Base-by-base conservation (phyloP, 2,329 filamentous ascomycete species). In the Botryotinia narcissicola region DNA sequence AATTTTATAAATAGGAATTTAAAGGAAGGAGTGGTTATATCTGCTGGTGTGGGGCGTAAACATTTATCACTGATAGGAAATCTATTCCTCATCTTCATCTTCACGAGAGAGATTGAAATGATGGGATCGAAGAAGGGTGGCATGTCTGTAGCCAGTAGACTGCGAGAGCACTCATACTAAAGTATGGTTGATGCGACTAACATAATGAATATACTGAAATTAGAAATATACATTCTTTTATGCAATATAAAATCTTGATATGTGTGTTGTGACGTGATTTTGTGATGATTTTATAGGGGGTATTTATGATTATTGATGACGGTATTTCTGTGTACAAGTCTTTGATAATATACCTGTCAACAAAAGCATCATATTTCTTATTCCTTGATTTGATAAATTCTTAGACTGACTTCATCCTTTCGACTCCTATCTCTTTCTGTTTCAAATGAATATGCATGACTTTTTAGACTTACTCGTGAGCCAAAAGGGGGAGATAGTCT, bases 191-290 rank as follows among this genome's bases (percentile, higher is more conserved):
- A 73, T 71, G 73, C 60, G 35, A 74, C 44, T 48, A 75, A 60
- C 67, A 73, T 72, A 75, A 75, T 74, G 74, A 75, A 71, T 62
- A 74, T 74, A 71, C 72, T 60, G 62, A 72, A 68, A 72, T 37
- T 68, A 68, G 29, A 71, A 62, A 72, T 59, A 71, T 44, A 74
- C 40, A 72, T 72, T 67, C 60, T 46, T 62, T 64, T 70, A 40
- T 70, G 72, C 70, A 46, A 37, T 40, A 32, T 4, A 29, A 54
- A 9, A 3, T 29, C 8, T 40, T 25, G 29, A 35, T 18, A 16
- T 48, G 29, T 66, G n/a, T 6, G 14, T 18, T 2, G 22, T 42
- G 37, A 25, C 16, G 22, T 66, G 42, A 37, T 35, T 62, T 62
- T 57, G 37, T 60, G 32, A 40, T 44, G 6, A 9, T n/a, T n/a